Evolutionary conservation across 805 yeast genomes (phyloP), one percentile per base, ranked within the genome.

Genomic region (Suhomyces xylopsoci): DNA sequence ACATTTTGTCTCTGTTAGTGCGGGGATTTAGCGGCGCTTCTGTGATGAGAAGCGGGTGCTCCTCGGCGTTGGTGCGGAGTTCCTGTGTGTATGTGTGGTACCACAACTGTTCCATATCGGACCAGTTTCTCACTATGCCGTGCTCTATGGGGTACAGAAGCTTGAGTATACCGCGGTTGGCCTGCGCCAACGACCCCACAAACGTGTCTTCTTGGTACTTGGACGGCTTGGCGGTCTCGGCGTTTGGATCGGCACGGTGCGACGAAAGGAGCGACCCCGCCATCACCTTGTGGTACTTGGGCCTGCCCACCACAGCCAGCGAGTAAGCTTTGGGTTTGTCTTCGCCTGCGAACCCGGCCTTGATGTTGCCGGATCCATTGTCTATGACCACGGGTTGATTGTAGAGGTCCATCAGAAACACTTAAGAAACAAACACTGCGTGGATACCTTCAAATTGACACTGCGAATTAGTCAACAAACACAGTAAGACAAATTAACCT

Each of bases 271-370:
- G 58, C 17, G 73, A 62, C 9, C 76, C 77, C 8, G 96, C 88
- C 93, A 88, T 90, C 48, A 88, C 81, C 62, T 88, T 85, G 36
- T 84, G 80, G 65, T 92, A 93, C 64, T 90, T 92, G 9, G 96
- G 93, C 52, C 85, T 73, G 4, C 98, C 98, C 2, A 90, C 78
- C 26, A 85, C 69, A 20, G 90, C 72, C 2, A 91, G 83, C 26
- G 83, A 82, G 58, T 77, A 78, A 45, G 81, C 68, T 60, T 82
- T 80, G 3, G 98, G 98, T 58, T 76, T 80, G 48, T 90, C 94
- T 58, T 88, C 96, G 20, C 97, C 97, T 0, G 97, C 96, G 68
- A 92, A 89, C 0, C 98, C 97, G 1, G 96, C 89, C 64, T 90
- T 88, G 51, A 92, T 74, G 38, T 80, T 78, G 1, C 96, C 96